phyloP scores from a whole-genome alignment of 768 basidiomycete species.

The Chalciporus pseudorubinellus region DNA sequence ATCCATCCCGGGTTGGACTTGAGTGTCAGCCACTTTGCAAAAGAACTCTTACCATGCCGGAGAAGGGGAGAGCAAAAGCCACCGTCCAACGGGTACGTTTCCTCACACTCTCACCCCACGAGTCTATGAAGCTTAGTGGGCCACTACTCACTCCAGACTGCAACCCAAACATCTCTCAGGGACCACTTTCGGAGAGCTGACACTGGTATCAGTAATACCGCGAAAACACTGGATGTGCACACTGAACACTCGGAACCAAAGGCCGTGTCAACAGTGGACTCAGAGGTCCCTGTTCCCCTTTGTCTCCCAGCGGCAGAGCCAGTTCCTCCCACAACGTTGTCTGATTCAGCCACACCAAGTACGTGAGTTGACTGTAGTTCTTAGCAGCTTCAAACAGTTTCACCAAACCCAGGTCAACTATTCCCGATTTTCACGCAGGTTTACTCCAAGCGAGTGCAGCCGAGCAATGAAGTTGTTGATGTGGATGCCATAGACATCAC shows the following conservation, averaged over 20 bases:
- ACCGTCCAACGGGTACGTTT: slow-evolving; percentile 19
- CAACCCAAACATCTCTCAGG: slow-evolving; percentile 28
- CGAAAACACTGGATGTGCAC: neutral
- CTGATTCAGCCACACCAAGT: slow-evolving; percentile 15
- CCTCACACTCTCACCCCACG: neutral
- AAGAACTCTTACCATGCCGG: slow-evolving; percentile 18
- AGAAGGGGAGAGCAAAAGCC: slow-evolving; percentile 23
- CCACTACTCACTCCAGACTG: slow-evolving; percentile 6
- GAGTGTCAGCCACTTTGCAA: neutral
- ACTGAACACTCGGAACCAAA: neutral
- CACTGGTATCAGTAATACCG: neutral
- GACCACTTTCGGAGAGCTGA: slow-evolving; percentile 23
- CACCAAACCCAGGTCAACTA: slow-evolving; percentile 18
- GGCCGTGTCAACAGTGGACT: neutral
- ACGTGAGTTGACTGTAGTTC: slow-evolving; percentile 9
- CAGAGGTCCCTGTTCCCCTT: neutral
- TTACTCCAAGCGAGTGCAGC: slow-evolving; percentile 2
- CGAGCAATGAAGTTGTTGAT: slow-evolving; percentile 1
- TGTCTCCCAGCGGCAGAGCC: neutral
- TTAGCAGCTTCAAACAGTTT: neutral
- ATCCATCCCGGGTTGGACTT: neutral
- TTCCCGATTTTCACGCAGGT: slow-evolving; percentile 27
- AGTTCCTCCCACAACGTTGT: neutral
- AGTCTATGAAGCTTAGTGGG: slow-evolving; percentile 6
- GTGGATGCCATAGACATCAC: slow-evolving; percentile 24